phyloP scores from a whole-genome alignment of 1,284 basidiomycete genomes.

The Trametes hirsuta region DNA sequence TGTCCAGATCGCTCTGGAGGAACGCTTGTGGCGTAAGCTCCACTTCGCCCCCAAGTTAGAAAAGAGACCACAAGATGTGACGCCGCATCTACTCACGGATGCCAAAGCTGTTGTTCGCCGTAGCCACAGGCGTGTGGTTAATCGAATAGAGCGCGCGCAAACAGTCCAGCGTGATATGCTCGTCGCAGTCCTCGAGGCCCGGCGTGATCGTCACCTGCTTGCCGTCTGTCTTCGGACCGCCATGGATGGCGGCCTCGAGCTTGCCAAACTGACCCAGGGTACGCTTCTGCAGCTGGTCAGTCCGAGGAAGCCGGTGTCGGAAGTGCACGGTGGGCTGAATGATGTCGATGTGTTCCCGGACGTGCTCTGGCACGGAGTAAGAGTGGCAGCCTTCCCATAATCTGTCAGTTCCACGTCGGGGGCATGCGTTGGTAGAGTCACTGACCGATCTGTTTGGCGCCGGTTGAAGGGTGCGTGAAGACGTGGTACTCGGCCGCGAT shows the following conservation, averaged over 20 bases:
- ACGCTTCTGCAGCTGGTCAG: slow-evolving; percentile 22
- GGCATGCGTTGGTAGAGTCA: not conserved
- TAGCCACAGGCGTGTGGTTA: slow-evolving; percentile 48
- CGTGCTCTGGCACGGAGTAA: slow-evolving; percentile 44
- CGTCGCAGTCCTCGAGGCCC: slow-evolving; percentile 40
- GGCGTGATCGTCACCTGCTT: slow-evolving; percentile 30
- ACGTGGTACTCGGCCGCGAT: slow-evolving; percentile 43
- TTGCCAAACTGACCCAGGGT: slow-evolving; percentile 32
- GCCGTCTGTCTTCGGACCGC: slow-evolving; percentile 42
- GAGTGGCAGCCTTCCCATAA: slow-evolving; percentile 37
- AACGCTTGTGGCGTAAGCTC: slow-evolving; percentile 56
- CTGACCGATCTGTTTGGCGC: slow-evolving; percentile 44
- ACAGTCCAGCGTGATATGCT: slow-evolving; percentile 57
- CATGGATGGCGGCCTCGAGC: slow-evolving; percentile 30
- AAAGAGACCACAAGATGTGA: not conserved
- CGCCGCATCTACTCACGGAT: slow-evolving; percentile 38
- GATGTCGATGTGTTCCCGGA: slow-evolving; percentile 46
- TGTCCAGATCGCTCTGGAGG: slow-evolving; percentile 45
- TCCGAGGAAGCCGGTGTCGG: slow-evolving; percentile 27
- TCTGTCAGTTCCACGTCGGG: not conserved
- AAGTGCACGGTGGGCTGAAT: slow-evolving; percentile 50
- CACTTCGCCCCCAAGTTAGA: slow-evolving; percentile 32
- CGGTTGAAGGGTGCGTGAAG: slow-evolving; percentile 42
- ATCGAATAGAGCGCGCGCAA: slow-evolving; percentile 56
- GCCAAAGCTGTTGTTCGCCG: slow-evolving; percentile 53